phyloP scores from a whole-genome alignment of 225 moss, liverwort and hornwort genomes.

The Sphagnum contortum region DNA sequence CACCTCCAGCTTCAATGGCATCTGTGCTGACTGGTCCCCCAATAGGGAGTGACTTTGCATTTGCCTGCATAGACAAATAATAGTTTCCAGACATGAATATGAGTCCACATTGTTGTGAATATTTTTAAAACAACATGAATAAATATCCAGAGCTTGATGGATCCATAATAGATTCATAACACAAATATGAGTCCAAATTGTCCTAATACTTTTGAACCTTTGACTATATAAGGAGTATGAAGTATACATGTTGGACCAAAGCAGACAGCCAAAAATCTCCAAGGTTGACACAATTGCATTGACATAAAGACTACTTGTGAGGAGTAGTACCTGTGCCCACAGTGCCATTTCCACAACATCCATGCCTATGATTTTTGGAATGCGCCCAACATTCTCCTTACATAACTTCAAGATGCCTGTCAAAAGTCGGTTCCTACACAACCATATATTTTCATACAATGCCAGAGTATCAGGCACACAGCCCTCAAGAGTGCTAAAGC shows the following conservation, averaged over 20 bases:
- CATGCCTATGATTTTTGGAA: constrained; percentile 94
- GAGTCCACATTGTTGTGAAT: too few species aligned
- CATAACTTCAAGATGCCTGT: constrained; percentile 91
- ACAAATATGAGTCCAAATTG: too few species aligned
- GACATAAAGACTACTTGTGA: not conserved
- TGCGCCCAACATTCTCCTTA: constrained; percentile 89
- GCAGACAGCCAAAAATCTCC: too few species aligned
- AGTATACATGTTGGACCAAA: too few species aligned
- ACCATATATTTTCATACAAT: not conserved
- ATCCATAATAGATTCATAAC: too few species aligned
- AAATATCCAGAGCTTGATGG: too few species aligned
- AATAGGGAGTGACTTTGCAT: constrained; percentile 85
- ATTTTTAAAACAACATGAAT: too few species aligned
- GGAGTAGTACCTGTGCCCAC: constrained; percentile 77
- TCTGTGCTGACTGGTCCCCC: constrained; percentile 61
- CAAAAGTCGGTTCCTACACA: constrained; percentile 82
- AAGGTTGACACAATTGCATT: too few species aligned
- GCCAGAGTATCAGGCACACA: not conserved
- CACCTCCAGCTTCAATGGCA: constrained; percentile 45
- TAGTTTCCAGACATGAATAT: not conserved
- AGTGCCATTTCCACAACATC: constrained; percentile 99
- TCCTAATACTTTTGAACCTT: too few species aligned
- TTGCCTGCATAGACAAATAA: constrained; percentile 39
- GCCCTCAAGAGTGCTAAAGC: not conserved
- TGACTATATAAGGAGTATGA: too few species aligned